Evolutionary conservation across 2,329 filamentous ascomycete genomes (phyloP), one percentile per base, ranked within the genome.

Genomic region (Sporothrix sp.): DNA sequence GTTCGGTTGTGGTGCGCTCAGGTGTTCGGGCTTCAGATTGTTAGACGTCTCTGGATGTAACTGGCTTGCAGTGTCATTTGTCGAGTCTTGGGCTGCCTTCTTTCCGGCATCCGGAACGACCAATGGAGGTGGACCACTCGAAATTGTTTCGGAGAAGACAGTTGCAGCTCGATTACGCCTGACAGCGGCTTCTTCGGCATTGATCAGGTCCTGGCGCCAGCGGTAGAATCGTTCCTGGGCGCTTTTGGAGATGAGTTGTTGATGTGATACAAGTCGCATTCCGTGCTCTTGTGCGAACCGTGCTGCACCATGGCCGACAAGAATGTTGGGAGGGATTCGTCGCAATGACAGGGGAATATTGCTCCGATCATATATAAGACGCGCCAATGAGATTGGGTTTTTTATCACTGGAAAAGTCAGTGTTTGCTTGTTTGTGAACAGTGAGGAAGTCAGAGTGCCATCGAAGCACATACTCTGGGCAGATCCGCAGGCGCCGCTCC

Each of bases 401-500:
- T 85, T 90, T 63, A 98, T 82, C 61, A 91, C 89, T 95, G n/a
- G 5, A 39, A n/a, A 42, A 4, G 8, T n/a, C n/a, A n/a, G n/a
- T n/a, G n/a, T n/a, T n/a, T n/a, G n/a, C n/a, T n/a, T n/a, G n/a
- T n/a, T n/a, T n/a, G n/a, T n/a, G n/a, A n/a, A n/a, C n/a, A n/a
- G n/a, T n/a, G n/a, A n/a, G n/a, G n/a, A n/a, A n/a, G n/a, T n/a
- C n/a, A n/a, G n/a, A n/a, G n/a, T n/a, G n/a, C n/a, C n/a, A n/a
- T n/a, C n/a, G n/a, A 11, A 2, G 32, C 16, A 35, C 38, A 33
- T 71, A 96, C 91, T 85, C 55, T 87, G 79, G 38, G 93, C 87
- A 38, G 93, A 91, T 58, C 93, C 94, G 58, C 88, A 94, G 37
- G 89, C 93, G 58, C 93, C 93, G 64, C 91, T 97, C 57, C 89